Conservation (phyloP, 2,329 filamentous ascomycete species). For the Colletotrichum nymphaeae region DNA sequence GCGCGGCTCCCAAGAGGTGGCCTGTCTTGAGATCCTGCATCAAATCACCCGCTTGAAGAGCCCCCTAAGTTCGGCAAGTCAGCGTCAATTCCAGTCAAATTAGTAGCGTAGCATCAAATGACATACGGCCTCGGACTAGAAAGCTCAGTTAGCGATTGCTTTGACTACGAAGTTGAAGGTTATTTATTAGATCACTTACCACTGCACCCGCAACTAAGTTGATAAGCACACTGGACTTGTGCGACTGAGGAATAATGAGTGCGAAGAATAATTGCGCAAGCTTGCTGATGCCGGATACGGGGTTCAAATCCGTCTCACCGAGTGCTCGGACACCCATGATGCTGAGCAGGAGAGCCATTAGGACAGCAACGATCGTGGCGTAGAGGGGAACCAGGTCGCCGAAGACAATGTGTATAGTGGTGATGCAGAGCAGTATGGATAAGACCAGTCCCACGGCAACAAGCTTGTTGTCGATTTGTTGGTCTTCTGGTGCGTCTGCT, state of each 20-base stretch:
- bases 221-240: constrained; percentile 90
- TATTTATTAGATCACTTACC: constrained; percentile 44
- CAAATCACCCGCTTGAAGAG: constrained; percentile 93
- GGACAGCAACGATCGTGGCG: constrained; percentile 80
- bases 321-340: constrained; percentile 79
- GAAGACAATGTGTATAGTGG: constrained; percentile 86
- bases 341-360: constrained; percentile 83
- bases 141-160: neutral
- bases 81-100: constrained; percentile 1
- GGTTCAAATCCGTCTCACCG: constrained; percentile 92
- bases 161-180: neutral
- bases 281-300: constrained; percentile 96
- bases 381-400: constrained; percentile 83
- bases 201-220: constrained; percentile 95
- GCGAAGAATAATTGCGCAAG: constrained; percentile 96
- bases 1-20: constrained; percentile 89
- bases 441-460: constrained; percentile 81
- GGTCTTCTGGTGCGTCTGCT: constrained; percentile 87
- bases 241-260: constrained; percentile 82
- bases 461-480: constrained; percentile 79
- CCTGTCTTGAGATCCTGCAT: constrained; percentile 98
- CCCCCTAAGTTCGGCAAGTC: constrained; percentile 59
- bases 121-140: constrained; percentile 54
- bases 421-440: constrained; percentile 83
- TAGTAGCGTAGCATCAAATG: neutral